phyloP scores from a whole-genome alignment of 2,329 filamentous ascomycete genomes.

The Arachnomyces sp. region DNA sequence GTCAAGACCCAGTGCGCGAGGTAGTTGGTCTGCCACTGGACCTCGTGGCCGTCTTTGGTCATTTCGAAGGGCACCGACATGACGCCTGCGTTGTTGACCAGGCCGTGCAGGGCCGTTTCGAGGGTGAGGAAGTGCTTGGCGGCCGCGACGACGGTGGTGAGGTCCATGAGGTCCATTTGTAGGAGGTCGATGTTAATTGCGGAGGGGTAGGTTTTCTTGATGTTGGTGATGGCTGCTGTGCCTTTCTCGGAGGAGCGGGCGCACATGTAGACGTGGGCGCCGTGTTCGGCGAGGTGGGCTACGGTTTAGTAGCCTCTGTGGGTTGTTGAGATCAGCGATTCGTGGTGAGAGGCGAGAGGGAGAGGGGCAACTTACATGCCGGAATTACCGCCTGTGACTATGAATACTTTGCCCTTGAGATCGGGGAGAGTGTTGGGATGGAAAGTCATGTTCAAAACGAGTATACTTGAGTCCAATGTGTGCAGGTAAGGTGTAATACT shows the following conservation, averaged over 20 bases:
- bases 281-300: slow-evolving; percentile 28
- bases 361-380: slow-evolving; percentile 40
- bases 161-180: slow-evolving; percentile 11
- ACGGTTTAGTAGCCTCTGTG: slow-evolving; percentile 29
- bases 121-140: slow-evolving; percentile 23
- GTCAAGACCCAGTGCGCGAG: slow-evolving; percentile 39
- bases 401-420: slow-evolving; percentile 36
- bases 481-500: not conserved
- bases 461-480: slow-evolving; percentile 5
- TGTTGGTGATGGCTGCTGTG: slow-evolving; percentile 22
- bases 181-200: slow-evolving; percentile 17
- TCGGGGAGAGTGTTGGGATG: slow-evolving; percentile 36
- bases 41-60: slow-evolving; percentile 31
- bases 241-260: slow-evolving; percentile 31
- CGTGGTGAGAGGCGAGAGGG: slow-evolving; percentile 2
- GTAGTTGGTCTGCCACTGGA: slow-evolving; percentile 39
- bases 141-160: slow-evolving; percentile 22
- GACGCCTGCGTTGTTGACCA: slow-evolving; percentile 20
- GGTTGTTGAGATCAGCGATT: slow-evolving; percentile 1
- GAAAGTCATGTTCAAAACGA: slow-evolving; percentile 26
- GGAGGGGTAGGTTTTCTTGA: slow-evolving; percentile 24
- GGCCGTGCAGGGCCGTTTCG: slow-evolving; percentile 26
- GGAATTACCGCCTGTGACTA: slow-evolving; percentile 41
- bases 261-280: slow-evolving; percentile 37
- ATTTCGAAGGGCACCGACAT: slow-evolving; percentile 22